Conservation (phyloP, 2,329 filamentous ascomycete genomes). For the Cordyceps cateniannulata region DNA sequence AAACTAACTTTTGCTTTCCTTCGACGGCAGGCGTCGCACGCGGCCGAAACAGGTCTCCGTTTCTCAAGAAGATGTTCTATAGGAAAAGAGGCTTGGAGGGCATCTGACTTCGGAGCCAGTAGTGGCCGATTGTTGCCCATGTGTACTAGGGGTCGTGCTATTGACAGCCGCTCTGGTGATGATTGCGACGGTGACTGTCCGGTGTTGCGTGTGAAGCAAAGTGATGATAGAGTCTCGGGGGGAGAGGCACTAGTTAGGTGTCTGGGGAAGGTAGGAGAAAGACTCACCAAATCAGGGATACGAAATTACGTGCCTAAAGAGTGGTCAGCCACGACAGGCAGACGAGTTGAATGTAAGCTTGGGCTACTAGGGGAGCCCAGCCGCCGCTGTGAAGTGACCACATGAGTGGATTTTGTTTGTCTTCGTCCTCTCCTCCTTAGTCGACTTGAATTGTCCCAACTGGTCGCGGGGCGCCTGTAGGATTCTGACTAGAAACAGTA, state of each 20-base stretch:
- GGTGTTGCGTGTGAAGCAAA: neutral
- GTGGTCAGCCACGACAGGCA: neutral
- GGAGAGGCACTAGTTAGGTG: no score
- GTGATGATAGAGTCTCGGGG: neutral
- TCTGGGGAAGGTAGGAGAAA: neutral
- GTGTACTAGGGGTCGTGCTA: neutral
- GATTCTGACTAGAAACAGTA: neutral
- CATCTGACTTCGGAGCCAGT: neutral
- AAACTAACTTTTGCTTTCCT: neutral
- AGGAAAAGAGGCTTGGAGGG: neutral
- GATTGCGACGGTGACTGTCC: neutral
- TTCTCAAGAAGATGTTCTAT: neutral
- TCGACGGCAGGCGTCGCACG: neutral
- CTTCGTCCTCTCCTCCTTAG: no score
- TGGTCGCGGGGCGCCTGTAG: neutral
- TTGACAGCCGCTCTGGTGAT: neutral
- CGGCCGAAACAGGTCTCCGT: neutral
- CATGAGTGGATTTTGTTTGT: no score
- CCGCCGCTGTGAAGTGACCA: no score
- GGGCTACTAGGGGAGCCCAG: neutral
- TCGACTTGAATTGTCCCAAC: no score
- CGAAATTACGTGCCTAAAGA: neutral
- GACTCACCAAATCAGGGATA: neutral
- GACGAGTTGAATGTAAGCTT: neutral
- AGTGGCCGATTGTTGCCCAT: neutral